phyloP scores from a whole-genome alignment of 176 grass and related monocot species.

The Phoenix roebelenii region DNA sequence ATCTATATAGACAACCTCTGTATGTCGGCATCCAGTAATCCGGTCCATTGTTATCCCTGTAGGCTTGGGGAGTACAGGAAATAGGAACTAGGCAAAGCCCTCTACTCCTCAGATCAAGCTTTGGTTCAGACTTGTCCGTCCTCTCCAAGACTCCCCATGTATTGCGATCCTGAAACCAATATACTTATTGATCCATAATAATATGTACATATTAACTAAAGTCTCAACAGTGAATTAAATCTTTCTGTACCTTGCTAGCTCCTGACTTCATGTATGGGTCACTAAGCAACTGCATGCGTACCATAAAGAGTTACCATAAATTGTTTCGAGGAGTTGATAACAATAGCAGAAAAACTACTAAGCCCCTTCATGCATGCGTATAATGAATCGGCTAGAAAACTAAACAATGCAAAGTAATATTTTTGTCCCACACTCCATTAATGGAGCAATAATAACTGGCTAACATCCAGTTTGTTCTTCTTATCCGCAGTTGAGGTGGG shows the following conservation, averaged over 20 bases:
- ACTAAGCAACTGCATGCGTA: slow-evolving; percentile 62
- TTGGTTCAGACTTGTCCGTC: slow-evolving; percentile 44
- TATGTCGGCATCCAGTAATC: slow-evolving; percentile 86
- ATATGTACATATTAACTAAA: not conserved
- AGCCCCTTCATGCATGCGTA: too few relatives aligned
- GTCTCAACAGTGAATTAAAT: not conserved
- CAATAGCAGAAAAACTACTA: too few relatives aligned
- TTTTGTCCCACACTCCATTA: too few relatives aligned
- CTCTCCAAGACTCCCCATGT: slow-evolving; percentile 45
- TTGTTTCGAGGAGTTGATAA: not conserved
- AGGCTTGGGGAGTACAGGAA: slow-evolving; percentile 52
- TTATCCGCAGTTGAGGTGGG: too few relatives aligned
- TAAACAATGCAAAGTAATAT: too few relatives aligned
- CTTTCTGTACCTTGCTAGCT: slow-evolving; percentile 41
- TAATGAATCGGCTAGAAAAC: too few relatives aligned
- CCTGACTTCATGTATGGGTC: slow-evolving; percentile 71
- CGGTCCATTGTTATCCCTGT: slow-evolving; percentile 49
- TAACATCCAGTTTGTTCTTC: too few relatives aligned
- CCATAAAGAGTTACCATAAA: slow-evolving; percentile 5
- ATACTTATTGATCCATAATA: not conserved
- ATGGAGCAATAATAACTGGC: too few relatives aligned
- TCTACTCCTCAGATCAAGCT: slow-evolving; percentile 58
- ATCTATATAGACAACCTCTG: slow-evolving; percentile 70
- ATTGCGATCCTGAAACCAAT: slow-evolving; percentile 31
- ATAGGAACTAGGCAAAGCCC: slow-evolving; percentile 85